Evolutionary conservation across 2,329 filamentous ascomycete genomes (phyloP).

Genomic region (Neonectria punicea): DNA sequence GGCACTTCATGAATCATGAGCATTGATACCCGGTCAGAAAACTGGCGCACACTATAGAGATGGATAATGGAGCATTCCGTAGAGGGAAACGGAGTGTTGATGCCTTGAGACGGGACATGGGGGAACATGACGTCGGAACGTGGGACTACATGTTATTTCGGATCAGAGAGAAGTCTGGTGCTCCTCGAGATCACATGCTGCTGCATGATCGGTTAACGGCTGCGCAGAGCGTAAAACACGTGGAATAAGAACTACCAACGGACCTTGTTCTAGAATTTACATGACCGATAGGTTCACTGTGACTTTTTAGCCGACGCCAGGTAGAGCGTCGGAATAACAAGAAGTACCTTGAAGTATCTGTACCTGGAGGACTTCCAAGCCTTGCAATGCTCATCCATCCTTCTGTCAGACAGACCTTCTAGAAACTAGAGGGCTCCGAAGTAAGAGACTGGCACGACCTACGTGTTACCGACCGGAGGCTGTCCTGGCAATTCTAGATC

Average conservation of each 20-base stretch:
- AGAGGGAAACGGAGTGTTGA: not conserved
- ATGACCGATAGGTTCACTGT: not conserved
- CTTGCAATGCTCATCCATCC: not conserved
- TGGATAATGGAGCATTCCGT: not conserved
- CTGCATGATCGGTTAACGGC: not conserved
- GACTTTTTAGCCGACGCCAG: not conserved
- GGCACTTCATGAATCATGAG: not conserved
- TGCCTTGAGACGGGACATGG: not conserved
- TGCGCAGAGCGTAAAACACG: not conserved
- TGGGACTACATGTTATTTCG: not conserved
- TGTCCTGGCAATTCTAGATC: not conserved
- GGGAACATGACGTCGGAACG: not conserved
- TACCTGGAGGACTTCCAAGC: not conserved
- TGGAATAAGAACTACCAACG: not conserved
- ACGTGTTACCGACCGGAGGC: not conserved
- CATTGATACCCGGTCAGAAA: not conserved
- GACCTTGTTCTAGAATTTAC: not conserved
- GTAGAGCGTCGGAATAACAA: not conserved
- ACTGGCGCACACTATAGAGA: not conserved
- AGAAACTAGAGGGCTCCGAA: not conserved
- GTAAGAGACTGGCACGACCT: not conserved
- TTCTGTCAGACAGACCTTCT: not conserved
- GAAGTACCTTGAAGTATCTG: not conserved
- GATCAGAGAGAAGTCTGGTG: not conserved
- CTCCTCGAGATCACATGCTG: not conserved